phyloP scores from a whole-genome alignment of 129 eudicot genomes.

The Flaveria robusta region DNA sequence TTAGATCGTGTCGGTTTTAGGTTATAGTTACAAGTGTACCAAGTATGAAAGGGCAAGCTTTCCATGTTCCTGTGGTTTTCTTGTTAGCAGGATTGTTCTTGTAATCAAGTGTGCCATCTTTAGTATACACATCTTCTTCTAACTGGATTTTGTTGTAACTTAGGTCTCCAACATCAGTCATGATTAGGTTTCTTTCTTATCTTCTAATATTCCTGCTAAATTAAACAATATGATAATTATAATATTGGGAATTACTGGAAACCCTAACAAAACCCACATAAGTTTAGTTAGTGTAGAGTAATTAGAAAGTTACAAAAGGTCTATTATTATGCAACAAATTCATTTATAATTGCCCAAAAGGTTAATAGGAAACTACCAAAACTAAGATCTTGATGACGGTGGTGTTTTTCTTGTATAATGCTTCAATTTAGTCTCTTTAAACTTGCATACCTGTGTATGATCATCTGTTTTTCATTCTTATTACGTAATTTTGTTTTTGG shows the following conservation, averaged over 20 bases:
- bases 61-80: conserved; percentile 83
- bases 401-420: too few relatives aligned
- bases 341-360: too few relatives aligned
- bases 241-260: not conserved
- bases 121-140: conserved; percentile 49
- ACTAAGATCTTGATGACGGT: too few relatives aligned
- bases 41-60: conserved; percentile 86
- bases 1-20: not conserved
- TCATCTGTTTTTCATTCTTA: too few relatives aligned
- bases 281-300: not conserved
- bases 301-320: too few relatives aligned
- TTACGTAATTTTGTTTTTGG: too few relatives aligned
- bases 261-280: not conserved
- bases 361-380: too few relatives aligned
- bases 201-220: not conserved
- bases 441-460: too few relatives aligned
- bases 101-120: conserved; percentile 72
- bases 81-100: conserved; percentile 61
- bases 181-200: conserved; percentile 17
- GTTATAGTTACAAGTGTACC: conserved; percentile 36
- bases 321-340: too few relatives aligned
- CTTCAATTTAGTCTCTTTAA: too few relatives aligned
- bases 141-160: conserved; percentile 26
- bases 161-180: conserved; percentile 23
- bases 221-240: not conserved